phyloP scores from a whole-genome alignment of 1,284 basidiomycete species.

The Austroboletus novae-zelandiae region DNA sequence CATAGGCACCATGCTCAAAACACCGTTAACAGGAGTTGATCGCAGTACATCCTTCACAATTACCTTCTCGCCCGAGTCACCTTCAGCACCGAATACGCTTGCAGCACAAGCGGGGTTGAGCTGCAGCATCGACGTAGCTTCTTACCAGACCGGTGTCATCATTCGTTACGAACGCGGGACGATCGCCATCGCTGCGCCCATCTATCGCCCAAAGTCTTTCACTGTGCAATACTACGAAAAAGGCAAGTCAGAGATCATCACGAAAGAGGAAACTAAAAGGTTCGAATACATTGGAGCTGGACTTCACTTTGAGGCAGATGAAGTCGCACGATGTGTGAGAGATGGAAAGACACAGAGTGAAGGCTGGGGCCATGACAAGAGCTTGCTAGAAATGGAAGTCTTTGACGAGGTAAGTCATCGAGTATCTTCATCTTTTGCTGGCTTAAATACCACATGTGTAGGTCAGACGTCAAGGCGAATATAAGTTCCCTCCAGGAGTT shows the following conservation, averaged over 20 bases:
- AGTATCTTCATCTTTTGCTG: not conserved
- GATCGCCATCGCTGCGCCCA: conserved; percentile 60
- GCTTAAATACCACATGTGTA: conserved; percentile 17
- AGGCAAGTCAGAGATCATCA: conserved; percentile 44
- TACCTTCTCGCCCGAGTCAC: conserved; percentile 51
- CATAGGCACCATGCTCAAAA: conserved; percentile 67
- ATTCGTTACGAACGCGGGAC: conserved; percentile 70
- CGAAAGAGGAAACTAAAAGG: conserved; percentile 51
- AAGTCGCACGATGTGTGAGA: conserved; percentile 77
- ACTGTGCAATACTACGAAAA: conserved; percentile 59
- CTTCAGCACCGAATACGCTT: conserved; percentile 38
- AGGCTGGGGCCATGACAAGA: conserved; percentile 75
- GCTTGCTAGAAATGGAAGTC: conserved; percentile 72
- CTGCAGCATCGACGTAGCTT: conserved; percentile 55
- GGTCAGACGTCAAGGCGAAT: conserved; percentile 52
- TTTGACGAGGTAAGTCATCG: conserved; percentile 70
- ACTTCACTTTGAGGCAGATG: conserved; percentile 79
- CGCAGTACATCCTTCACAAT: conserved; percentile 74
- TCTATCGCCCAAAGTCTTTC: conserved; percentile 63
- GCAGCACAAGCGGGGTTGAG: conserved; percentile 66
- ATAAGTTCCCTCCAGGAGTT: conserved; percentile 45
- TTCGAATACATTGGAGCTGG: conserved; percentile 62
- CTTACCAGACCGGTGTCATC: conserved; percentile 47
- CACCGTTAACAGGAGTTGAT: conserved; percentile 78
- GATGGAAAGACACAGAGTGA: conserved; percentile 76